Percentiles rank a stretch among this genome's conserved stretches.
These are phyloP conservation scores for Papiliotrema laurentii DNA, from an alignment of 1,284 basidiomycete species.

Conservation along the genomic window DNA sequence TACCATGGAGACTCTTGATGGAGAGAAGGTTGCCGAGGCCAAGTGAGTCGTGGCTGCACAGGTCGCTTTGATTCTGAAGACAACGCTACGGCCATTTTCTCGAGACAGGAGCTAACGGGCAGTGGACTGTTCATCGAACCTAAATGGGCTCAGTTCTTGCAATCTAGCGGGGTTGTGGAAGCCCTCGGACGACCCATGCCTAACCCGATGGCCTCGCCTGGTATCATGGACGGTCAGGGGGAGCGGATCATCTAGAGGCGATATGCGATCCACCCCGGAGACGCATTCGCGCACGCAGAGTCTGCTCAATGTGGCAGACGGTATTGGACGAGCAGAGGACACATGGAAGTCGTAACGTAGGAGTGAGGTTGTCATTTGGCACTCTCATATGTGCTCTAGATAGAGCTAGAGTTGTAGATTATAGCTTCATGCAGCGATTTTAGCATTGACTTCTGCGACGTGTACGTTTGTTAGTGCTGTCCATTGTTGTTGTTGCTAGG, in stretches of 20 bases:
- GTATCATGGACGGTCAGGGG: constrained; percentile 17
- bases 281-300: too few species aligned
- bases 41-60: constrained; percentile 53
- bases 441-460: too few species aligned
- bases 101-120: constrained; percentile 2
- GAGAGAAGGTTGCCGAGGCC: constrained; percentile 74
- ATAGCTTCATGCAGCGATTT: too few species aligned
- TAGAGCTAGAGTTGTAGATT: too few species aligned
- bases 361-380: too few species aligned
- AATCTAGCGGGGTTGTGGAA: constrained; percentile 48
- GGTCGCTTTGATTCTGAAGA: neutral
- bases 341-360: too few species aligned
- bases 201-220: constrained; percentile 14
- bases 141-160: constrained; percentile 69
- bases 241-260: constrained; percentile 18
- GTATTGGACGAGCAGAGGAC: too few species aligned
- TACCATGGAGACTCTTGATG: constrained; percentile 68
- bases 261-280: too few species aligned
- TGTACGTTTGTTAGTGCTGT: too few species aligned
- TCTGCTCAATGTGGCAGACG: too few species aligned
- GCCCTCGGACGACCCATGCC: constrained; percentile 38
- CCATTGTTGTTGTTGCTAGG: too few species aligned
- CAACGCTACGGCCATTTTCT: neutral
- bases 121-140: constrained; percentile 79
- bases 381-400: too few species aligned